phyloP scores from a whole-genome alignment of 176 grass and related monocot species.

The Aegilops sharonensis region DNA sequence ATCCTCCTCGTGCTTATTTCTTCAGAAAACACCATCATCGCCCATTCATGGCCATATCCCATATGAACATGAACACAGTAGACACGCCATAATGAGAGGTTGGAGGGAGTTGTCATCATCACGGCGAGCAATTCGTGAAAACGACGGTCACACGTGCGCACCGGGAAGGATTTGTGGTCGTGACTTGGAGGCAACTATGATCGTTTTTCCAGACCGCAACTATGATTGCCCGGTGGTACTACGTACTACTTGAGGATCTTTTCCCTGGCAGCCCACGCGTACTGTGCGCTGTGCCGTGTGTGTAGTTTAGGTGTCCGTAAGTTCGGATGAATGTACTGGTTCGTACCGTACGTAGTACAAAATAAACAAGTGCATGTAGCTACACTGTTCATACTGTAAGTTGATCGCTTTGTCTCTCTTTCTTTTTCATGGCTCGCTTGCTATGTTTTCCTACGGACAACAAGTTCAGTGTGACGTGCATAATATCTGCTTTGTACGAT shows the following conservation, averaged over 20 bases:
- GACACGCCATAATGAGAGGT: conserved; percentile 18
- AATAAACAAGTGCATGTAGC: too few species aligned
- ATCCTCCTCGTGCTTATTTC: background rate
- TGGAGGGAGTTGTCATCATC: background rate
- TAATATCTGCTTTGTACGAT: background rate
- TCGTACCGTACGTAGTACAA: too few species aligned
- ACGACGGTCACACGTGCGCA: conserved; percentile 28
- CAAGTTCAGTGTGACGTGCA: too few species aligned
- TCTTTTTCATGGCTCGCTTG: too few species aligned
- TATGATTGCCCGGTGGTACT: background rate
- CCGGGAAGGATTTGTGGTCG: background rate
- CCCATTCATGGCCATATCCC: conserved; percentile 18
- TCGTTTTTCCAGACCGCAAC: background rate
- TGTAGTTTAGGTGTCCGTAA: too few species aligned
- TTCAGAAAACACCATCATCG: conserved; percentile 34
- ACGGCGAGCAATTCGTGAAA: background rate
- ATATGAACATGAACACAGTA: background rate
- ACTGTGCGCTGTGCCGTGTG: too few species aligned
- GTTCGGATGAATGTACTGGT: too few species aligned
- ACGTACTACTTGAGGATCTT: background rate
- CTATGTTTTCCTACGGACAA: too few species aligned
- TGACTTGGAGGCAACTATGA: conserved; percentile 9
- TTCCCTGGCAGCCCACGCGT: background rate
- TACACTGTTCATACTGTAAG: too few species aligned
- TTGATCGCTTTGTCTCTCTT: too few species aligned